phyloP scores from a whole-genome alignment of 1,284 basidiomycete species.

The Pseudozyma flocculosa region DNA sequence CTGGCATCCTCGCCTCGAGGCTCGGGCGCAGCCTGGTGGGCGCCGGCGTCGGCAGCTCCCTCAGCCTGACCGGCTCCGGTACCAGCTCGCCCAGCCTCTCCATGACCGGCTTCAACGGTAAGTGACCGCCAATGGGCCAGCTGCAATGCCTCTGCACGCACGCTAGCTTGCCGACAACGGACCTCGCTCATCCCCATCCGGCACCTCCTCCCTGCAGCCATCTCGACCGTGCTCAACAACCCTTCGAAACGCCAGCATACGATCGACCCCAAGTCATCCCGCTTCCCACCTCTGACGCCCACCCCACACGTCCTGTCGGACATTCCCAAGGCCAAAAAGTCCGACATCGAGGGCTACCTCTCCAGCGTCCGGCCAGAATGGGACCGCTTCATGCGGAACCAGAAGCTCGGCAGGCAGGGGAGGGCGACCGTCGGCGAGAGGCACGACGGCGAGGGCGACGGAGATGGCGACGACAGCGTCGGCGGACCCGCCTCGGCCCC shows the following conservation, averaged over 20 bases:
- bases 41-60: constrained; percentile 13
- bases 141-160: no score
- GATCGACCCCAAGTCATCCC: constrained; percentile 52
- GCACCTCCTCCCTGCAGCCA: constrained; percentile 7
- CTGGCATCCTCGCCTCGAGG: constrained; percentile 22
- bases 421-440: constrained; percentile 25
- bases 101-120: constrained; percentile 39
- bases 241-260: constrained; percentile 46
- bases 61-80: constrained; percentile 24
- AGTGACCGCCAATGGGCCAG: no score
- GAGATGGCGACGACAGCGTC: neutral
- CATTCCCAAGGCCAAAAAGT: constrained; percentile 41
- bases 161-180: no score
- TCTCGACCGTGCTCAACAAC: constrained; percentile 55
- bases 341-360: constrained; percentile 49
- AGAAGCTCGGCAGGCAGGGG: constrained; percentile 31
- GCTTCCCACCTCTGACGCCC: constrained; percentile 44
- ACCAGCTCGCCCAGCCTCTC: constrained; percentile 22
- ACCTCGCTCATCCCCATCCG: neutral
- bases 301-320: constrained; percentile 36
- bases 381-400: constrained; percentile 55
- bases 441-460: constrained; percentile 8
- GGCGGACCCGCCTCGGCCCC: no score
- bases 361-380: constrained; percentile 41
- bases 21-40: constrained; percentile 23